Conservation (phyloP, 164 flowering plant species). For the Aristolochia fimbriata region DNA sequence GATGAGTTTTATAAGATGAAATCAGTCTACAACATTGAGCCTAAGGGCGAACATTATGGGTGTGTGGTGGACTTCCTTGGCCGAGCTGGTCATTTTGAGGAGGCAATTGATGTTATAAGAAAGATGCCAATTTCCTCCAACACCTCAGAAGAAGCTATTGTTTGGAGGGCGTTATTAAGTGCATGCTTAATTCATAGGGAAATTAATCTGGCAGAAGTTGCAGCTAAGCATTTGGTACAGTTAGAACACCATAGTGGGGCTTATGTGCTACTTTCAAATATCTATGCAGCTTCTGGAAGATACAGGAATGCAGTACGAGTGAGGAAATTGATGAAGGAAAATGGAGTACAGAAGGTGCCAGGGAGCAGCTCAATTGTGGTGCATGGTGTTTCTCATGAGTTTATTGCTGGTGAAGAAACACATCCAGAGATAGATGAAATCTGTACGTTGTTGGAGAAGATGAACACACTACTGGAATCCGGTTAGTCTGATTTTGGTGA, state of each 20-base stretch:
- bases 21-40: conserved; percentile 31
- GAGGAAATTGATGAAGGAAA: conserved; percentile 36
- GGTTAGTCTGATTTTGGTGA: background rate
- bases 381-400: conserved; percentile 47
- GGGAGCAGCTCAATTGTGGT: conserved; percentile 63
- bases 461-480: conserved; percentile 22
- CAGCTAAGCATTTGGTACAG: conserved; percentile 32
- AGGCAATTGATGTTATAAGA: conserved; percentile 34
- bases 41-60: conserved; percentile 50
- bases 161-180: conserved; percentile 64
- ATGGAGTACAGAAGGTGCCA: conserved; percentile 44
- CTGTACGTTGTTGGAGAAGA: conserved; percentile 18
- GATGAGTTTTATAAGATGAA: conserved; percentile 33
- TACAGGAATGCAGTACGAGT: conserved; percentile 29
- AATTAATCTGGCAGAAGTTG: conserved; percentile 30
- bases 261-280: conserved; percentile 49
- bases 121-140: conserved; percentile 21
- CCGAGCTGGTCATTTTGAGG: conserved; percentile 37
- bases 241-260: conserved; percentile 50
- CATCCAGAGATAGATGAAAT: conserved; percentile 37
- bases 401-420: conserved; percentile 55
- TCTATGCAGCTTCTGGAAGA: conserved; percentile 41
- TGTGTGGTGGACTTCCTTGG: conserved; percentile 52
- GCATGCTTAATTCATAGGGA: conserved; percentile 36
- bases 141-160: conserved; percentile 39